Percentiles rank a stretch among this genome's conserved stretches.
phyloP scores from a whole-genome alignment of 2,329 filamentous ascomycete genomes.

The Lachnum nothofagi region DNA sequence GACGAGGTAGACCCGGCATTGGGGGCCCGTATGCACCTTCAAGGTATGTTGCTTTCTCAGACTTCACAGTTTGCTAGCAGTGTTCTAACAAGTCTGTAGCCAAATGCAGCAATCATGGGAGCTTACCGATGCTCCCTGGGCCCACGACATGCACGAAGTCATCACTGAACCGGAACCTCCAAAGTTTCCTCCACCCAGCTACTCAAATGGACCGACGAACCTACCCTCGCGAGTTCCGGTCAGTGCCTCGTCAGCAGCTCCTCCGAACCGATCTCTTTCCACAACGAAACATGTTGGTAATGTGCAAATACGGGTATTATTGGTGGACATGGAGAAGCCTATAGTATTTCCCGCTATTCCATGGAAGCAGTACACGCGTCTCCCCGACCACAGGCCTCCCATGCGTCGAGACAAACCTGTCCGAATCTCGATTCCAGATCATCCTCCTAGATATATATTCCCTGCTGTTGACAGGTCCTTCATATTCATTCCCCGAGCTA shows the following conservation, averaged over 20 bases:
- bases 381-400: constrained; percentile 90
- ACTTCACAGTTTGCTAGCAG: constrained; percentile 8
- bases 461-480: constrained; percentile 87
- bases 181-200: constrained; percentile 19
- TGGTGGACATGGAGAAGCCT: constrained; percentile 70
- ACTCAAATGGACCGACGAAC: constrained; percentile 37
- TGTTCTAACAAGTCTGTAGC: constrained; percentile 31
- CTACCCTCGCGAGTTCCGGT: constrained; percentile 24
- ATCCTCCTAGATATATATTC: constrained; percentile 81
- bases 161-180: constrained; percentile 43
- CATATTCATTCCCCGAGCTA: constrained; percentile 91
- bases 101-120: constrained; percentile 48
- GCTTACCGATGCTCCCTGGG: constrained; percentile 71
- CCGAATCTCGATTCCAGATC: constrained; percentile 79
- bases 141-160: constrained; percentile 87
- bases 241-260: constrained; percentile 49
- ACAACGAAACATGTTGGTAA: constrained; percentile 80
- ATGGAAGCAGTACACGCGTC: constrained; percentile 84
- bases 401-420: constrained; percentile 94
- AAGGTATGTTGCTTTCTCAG: constrained; percentile 48
- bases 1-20: constrained; percentile 54
- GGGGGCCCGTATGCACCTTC: constrained; percentile 55
- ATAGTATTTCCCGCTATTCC: constrained; percentile 69
- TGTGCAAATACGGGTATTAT: constrained; percentile 73
- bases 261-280: constrained; percentile 73